Conservation (phyloP, 2,329 filamentous ascomycete genomes). For the Blastomyces silverae region DNA sequence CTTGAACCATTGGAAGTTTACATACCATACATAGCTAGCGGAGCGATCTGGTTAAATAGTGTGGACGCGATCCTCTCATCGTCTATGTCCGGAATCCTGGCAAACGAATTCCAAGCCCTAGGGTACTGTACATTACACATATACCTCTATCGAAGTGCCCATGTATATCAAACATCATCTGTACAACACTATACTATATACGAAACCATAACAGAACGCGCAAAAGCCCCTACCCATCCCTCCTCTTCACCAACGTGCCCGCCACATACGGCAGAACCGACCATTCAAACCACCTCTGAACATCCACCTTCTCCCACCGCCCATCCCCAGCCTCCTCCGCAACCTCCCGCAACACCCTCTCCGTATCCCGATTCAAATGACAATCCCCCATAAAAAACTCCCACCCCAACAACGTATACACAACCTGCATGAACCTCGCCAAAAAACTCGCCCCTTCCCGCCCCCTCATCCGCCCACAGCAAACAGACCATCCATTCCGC, state of each 20-base stretch:
- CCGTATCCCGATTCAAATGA: constrained; percentile 46
- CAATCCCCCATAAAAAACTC: constrained; percentile 49
- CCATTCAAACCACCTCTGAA: constrained; percentile 39
- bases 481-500: constrained; percentile 41
- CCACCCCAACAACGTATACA: constrained; percentile 46
- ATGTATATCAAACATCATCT: not conserved
- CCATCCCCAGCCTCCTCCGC: constrained; percentile 39
- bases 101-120: not conserved
- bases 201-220: not conserved
- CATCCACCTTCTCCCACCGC: constrained; percentile 45
- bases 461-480: not conserved
- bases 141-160: not conserved
- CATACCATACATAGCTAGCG: not conserved
- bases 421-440: constrained; percentile 42
- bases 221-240: constrained; percentile 2
- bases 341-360: constrained; percentile 37
- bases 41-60: not conserved
- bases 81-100: not conserved
- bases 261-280: constrained; percentile 38
- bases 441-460: constrained; percentile 36
- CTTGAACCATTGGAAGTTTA: not conserved
- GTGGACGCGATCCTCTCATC: not conserved
- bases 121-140: no score
- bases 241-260: constrained; percentile 38
- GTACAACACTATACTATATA: not conserved